Evolutionary conservation across 1,284 basidiomycete genomes (phyloP).

Genomic region (Leccinum pallidistipes): DNA sequence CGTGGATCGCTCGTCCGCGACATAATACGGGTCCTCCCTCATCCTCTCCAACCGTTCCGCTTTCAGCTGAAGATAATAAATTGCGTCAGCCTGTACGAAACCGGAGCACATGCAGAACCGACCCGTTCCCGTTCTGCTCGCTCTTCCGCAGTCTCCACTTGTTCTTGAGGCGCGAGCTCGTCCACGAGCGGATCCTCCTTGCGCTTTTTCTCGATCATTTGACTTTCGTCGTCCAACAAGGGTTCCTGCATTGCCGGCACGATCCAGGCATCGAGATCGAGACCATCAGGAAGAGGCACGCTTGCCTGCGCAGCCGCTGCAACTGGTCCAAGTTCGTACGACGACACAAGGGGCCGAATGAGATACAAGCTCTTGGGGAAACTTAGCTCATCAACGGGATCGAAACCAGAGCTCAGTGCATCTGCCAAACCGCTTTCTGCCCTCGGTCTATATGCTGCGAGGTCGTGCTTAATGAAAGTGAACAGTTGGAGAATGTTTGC

Average conservation of each 20-base stretch:
- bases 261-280: conserved; percentile 87
- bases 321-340: conserved; percentile 86
- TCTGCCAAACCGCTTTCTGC: conserved; percentile 42
- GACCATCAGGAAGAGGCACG: conserved; percentile 78
- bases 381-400: conserved; percentile 39
- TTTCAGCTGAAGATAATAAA: conserved; percentile 52
- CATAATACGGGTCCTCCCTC: conserved; percentile 87
- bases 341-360: conserved; percentile 78
- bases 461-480: conserved; percentile 77
- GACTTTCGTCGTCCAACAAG: conserved; percentile 33
- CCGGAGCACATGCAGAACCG: conserved; percentile 23
- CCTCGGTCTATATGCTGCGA: conserved; percentile 58
- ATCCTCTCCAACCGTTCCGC: conserved; percentile 72
- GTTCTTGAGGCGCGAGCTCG: conserved; percentile 27
- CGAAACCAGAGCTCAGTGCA: conserved; percentile 37
- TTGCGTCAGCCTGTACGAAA: not conserved
- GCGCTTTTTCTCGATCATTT: conserved; percentile 24
- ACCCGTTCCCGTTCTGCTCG: conserved; percentile 59
- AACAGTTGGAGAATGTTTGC: conserved; percentile 82
- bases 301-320: conserved; percentile 78
- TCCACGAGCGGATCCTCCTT: conserved; percentile 38
- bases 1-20: conserved; percentile 60
- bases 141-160: conserved; percentile 58
- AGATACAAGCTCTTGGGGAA: conserved; percentile 91
- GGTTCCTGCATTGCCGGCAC: conserved; percentile 61